Evolutionary conservation across 345 rosid genomes (phyloP), one percentile per base, ranked within the genome.

Genomic region (Citrus medica): DNA sequence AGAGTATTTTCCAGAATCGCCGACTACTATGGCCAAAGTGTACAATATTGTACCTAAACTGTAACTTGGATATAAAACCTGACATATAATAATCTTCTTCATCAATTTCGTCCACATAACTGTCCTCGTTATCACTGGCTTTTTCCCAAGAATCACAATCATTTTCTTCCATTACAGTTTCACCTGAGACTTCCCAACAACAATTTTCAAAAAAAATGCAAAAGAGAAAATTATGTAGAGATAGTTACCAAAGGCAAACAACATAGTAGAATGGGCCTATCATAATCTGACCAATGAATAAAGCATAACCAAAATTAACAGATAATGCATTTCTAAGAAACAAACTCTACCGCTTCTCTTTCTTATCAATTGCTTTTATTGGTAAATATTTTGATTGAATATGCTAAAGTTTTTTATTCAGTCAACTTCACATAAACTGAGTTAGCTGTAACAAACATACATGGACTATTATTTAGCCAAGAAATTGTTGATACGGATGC

Each of bases 1-100:
- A 46, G 58, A 30, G 21, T 22, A 25, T 24, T 10, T 27, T 3
- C 46, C 5, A 0, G 32, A 69, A 25, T 46, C 1, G 6, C 9
- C 16, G 9, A 13, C 48, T 60, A 22, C 22, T n/a, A 32, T 40
- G 3, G 5, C 60, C 4, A 62, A 58, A 22, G 32, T 6, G 4
- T 56, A 9, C 12, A 46, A 38, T 61, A 51, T n/a, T 25, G 32
- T 59, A 82, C 85, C 82, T 79, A 53, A 82, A 75, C 62, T 82
- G 85, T 76, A 75, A 79, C 42, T 67, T 65, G 70, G 79, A 82
- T 13, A 35, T 16, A 19, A 55, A 65, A 79, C 73, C 74, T 19
- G 72, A 78, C 7, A 58, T 59, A 55, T 64, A 79, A 40, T 56
- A 74, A 55, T 53, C 61, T 59, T 79, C 85, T 66, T 79, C 82